Evolutionary conservation across 2,329 filamentous ascomycete species (phyloP).

Genomic region (Talaromyces sp.): DNA sequence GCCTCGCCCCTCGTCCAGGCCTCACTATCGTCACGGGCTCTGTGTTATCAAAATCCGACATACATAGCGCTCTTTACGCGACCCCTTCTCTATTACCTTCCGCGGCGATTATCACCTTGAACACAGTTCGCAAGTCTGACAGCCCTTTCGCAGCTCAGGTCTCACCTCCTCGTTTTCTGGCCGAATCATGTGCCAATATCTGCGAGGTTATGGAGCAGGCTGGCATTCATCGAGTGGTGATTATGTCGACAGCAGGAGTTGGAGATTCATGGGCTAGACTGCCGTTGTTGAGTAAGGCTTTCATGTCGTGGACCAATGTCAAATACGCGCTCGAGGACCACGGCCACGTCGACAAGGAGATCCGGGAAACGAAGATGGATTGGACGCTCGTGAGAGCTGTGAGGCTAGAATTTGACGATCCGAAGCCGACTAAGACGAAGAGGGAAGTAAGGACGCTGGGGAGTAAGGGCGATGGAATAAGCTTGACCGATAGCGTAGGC

Average conservation of each 20-base stretch:
- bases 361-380: slow-evolving; percentile 20
- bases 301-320: slow-evolving; percentile 42
- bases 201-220: slow-evolving; percentile 34
- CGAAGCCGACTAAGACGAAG: not conserved
- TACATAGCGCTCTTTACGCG: slow-evolving; percentile 28
- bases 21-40: slow-evolving; percentile 27
- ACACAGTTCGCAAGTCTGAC: slow-evolving; percentile 41
- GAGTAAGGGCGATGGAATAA: slow-evolving; percentile 8
- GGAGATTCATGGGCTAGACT: slow-evolving; percentile 39
- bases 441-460: not conserved
- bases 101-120: slow-evolving; percentile 41
- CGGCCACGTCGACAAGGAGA: slow-evolving; percentile 36
- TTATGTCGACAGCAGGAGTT: slow-evolving; percentile 43
- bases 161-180: slow-evolving; percentile 31
- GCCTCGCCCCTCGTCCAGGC: not conserved
- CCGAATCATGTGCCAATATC: slow-evolving; percentile 36
- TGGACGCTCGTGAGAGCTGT: slow-evolving; percentile 12
- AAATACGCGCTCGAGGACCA: slow-evolving; percentile 43
- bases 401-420: slow-evolving; percentile 8
- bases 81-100: slow-evolving; percentile 23
- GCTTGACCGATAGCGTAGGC: slow-evolving; percentile 7
- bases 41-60: slow-evolving; percentile 35
- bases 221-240: slow-evolving; percentile 33
- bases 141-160: slow-evolving; percentile 41
- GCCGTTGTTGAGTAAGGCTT: slow-evolving; percentile 35